A percentile compares a stretch with the other conserved stretches of the same genome.
Evolutionary conservation across 768 basidiomycete species (phyloP).

Genomic region (Brasilioporus rufonigricans): DNA sequence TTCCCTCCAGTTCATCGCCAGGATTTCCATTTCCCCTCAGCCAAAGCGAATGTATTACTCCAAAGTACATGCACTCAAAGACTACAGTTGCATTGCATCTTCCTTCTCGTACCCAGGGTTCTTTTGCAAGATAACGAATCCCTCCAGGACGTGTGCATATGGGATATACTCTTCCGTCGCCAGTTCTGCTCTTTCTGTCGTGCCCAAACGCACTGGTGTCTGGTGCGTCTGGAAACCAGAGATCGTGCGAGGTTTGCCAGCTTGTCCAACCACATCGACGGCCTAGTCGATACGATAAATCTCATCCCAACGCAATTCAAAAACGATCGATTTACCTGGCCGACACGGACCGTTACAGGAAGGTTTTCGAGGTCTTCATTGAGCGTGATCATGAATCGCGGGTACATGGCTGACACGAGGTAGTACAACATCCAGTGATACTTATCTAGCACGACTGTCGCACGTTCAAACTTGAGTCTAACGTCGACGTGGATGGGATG

Average conservation of each 20-base stretch:
- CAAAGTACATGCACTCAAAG: slow-evolving; percentile 2
- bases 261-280: slow-evolving; percentile 96
- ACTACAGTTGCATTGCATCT: slow-evolving; percentile 77
- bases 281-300: slow-evolving; percentile 48
- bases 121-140: slow-evolving; percentile 88
- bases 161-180: slow-evolving; percentile 97
- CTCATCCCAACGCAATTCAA: background rate
- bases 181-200: slow-evolving; percentile 91
- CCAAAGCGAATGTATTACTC: background rate
- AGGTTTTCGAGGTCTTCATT: slow-evolving; percentile 85
- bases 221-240: slow-evolving; percentile 98
- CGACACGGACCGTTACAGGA: slow-evolving; percentile 93
- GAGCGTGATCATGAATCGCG: slow-evolving; percentile 95
- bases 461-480: background rate
- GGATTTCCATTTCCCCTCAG: too few species aligned
- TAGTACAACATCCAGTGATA: slow-evolving; percentile 99
- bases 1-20: too few species aligned
- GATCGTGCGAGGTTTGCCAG: slow-evolving; percentile 94
- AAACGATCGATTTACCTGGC: slow-evolving; percentile 53
- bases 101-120: slow-evolving; percentile 89
- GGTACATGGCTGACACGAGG: slow-evolving; percentile 95
- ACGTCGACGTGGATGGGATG: background rate
- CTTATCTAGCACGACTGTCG: slow-evolving; percentile 87
- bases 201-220: slow-evolving; percentile 93
- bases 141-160: slow-evolving; percentile 86